phyloP scores from a whole-genome alignment of 78 protist genomes.

The Salpingoeca rosetta region DNA sequence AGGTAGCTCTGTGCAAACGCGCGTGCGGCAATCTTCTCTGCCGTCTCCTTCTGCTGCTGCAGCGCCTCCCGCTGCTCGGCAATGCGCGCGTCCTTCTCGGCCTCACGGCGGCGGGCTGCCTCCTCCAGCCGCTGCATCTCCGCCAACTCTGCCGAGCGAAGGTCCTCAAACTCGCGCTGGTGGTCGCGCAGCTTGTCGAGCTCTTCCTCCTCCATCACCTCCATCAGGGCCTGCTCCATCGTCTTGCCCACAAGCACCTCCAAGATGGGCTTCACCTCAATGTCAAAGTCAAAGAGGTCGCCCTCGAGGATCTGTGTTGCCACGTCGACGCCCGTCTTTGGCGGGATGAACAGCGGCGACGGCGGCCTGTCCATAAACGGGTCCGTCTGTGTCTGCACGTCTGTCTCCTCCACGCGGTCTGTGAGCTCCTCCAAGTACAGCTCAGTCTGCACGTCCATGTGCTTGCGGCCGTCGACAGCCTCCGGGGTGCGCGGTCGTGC shows the following conservation, averaged over 20 bases:
- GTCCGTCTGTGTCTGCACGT: conserved; percentile 67
- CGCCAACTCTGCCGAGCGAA: conserved; percentile 46
- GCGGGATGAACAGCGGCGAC: conserved; percentile 59
- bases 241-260: conserved; percentile 76
- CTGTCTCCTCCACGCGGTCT: conserved; percentile 14
- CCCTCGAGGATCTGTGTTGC: conserved; percentile 63
- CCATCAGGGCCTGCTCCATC: conserved; percentile 72
- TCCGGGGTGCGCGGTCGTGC: conserved; percentile 20
- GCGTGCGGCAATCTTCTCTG: conserved; percentile 36
- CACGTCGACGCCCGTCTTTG: conserved; percentile 50
- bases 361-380: conserved; percentile 60
- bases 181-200: conserved; percentile 40
- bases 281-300: conserved; percentile 82
- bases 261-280: conserved; percentile 76
- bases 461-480: conserved; percentile 51
- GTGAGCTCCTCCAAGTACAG: conserved; percentile 46
- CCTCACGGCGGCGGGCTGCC: conserved; percentile 50
- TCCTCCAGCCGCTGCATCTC: conserved; percentile 71
- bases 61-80: conserved; percentile 10
- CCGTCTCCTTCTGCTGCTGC: conserved; percentile 9
- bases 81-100: conserved; percentile 64
- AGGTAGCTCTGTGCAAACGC: conserved; percentile 33
- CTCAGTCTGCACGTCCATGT: conserved; percentile 59
- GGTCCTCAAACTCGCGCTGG: conserved; percentile 49
- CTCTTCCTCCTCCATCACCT: conserved; percentile 83